phyloP scores from a whole-genome alignment of 75 land plant genomes.

The Gnetum montanum region DNA sequence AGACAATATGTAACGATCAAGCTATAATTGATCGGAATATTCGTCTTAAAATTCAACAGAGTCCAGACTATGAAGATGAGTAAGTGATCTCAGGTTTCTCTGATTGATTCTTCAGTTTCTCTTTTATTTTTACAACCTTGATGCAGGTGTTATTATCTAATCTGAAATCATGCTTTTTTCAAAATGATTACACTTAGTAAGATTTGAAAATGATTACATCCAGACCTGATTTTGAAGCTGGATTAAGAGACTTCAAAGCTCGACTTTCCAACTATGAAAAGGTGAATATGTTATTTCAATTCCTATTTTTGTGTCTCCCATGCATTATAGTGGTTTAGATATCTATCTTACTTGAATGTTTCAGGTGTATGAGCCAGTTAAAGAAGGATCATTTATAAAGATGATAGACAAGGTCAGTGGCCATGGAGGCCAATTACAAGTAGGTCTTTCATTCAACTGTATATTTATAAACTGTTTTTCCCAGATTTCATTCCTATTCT shows the following conservation, averaged over 20 bases:
- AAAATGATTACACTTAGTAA: not conserved
- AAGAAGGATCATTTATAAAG: slow-evolving; percentile 95
- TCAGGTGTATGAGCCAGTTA: slow-evolving; percentile 94
- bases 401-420: slow-evolving; percentile 98
- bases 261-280: slow-evolving; percentile 87
- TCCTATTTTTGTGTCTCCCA: not conserved
- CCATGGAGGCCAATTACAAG: slow-evolving; percentile 90
- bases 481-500: too few relatives aligned
- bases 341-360: not conserved
- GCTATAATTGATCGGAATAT: slow-evolving; percentile 76
- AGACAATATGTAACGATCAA: slow-evolving; percentile 91
- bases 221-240: slow-evolving; percentile 90
- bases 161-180: too few relatives aligned
- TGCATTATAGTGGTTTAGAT: not conserved
- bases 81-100: too few relatives aligned
- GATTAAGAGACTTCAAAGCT: slow-evolving; percentile 68
- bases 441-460: slow-evolving; percentile 12
- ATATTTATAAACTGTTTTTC: not conserved
- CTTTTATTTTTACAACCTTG: not conserved
- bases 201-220: not conserved
- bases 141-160: too few relatives aligned
- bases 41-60: slow-evolving; percentile 81
- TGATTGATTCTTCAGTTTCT: not conserved
- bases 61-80: slow-evolving; percentile 97
- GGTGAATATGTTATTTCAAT: slow-evolving; percentile 18